phyloP scores from a whole-genome alignment of 371 early-diverging fungal genomes.

The Mucor circinelloides region DNA sequence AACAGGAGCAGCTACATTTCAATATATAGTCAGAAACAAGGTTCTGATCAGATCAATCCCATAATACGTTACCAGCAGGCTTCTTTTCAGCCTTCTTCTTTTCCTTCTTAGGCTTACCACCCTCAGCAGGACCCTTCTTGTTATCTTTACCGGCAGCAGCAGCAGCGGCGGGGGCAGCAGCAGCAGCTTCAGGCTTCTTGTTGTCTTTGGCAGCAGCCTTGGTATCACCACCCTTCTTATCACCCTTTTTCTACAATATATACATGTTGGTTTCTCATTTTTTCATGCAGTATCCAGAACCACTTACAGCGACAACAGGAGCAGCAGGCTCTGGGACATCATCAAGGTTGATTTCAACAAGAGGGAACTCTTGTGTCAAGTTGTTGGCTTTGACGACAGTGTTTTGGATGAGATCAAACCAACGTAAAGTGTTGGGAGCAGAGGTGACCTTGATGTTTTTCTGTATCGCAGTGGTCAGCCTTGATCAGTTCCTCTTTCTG shows the following conservation, averaged over 20 bases:
- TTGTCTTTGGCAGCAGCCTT: constrained; percentile 26
- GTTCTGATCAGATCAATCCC: neutral
- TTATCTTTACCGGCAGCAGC: constrained; percentile 38
- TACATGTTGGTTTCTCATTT: neutral
- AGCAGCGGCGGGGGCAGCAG: constrained; percentile 36
- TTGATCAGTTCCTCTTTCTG: neutral
- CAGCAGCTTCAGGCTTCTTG: constrained; percentile 42
- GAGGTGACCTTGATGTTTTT: constrained; percentile 47
- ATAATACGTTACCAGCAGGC: constrained; percentile 28
- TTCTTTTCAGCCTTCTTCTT: constrained; percentile 64
- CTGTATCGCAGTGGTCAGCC: constrained; percentile 13
- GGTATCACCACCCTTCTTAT: constrained; percentile 27
- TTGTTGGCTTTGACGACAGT: constrained; percentile 44
- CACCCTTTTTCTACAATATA: constrained; percentile 29
- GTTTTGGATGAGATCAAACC: constrained; percentile 82
- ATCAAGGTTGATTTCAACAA: constrained; percentile 62
- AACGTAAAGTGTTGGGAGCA: constrained; percentile 65
- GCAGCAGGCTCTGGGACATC: constrained; percentile 55
- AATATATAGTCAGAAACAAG: neutral
- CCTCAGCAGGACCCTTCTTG: constrained; percentile 35
- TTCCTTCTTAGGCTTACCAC: constrained; percentile 60
- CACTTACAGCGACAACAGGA: constrained; percentile 42
- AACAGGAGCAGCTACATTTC: constrained; percentile 43
- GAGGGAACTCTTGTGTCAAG: constrained; percentile 54
- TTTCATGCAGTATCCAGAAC: neutral